Conservation (phyloP, 805 yeast species). For the Middelhovenomyces tepae region DNA sequence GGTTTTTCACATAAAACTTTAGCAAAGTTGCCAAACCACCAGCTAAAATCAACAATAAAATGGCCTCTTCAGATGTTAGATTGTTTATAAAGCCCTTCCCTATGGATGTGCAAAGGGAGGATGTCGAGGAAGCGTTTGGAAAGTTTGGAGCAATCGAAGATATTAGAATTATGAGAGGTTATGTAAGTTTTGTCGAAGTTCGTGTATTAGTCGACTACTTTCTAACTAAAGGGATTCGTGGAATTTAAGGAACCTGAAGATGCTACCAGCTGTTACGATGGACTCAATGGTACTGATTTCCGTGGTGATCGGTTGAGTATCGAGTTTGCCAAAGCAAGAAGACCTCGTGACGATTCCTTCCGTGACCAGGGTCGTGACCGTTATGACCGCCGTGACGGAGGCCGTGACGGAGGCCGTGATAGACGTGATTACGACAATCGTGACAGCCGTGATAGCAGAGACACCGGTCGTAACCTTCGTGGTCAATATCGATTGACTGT, state of each 20-base stretch:
- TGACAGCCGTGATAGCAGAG: no score
- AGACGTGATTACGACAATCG: slow-evolving; percentile 16
- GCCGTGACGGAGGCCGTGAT: slow-evolving; percentile 16
- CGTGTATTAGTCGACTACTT: neutral
- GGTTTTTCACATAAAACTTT: no score
- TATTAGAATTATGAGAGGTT: slow-evolving; percentile 42
- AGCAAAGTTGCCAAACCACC: no score
- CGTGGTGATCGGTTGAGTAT: slow-evolving; percentile 28
- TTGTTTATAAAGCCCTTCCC: slow-evolving; percentile 12
- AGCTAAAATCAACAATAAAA: slow-evolving; percentile 8
- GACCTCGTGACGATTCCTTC: slow-evolving; percentile 17
- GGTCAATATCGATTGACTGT: slow-evolving; percentile 22
- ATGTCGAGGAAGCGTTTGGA: slow-evolving; percentile 40
- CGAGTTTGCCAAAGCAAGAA: slow-evolving; percentile 28
- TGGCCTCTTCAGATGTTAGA: slow-evolving; percentile 11
- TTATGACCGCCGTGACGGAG: slow-evolving; percentile 16
- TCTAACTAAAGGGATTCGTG: slow-evolving; percentile 25
- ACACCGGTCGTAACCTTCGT: no score
- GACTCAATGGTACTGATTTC: slow-evolving; percentile 23
- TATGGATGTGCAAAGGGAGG: slow-evolving; percentile 23
- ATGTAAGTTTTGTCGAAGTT: slow-evolving; percentile 5
- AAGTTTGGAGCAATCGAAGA: slow-evolving; percentile 46
- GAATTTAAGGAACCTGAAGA: slow-evolving; percentile 24
- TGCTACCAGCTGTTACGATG: slow-evolving; percentile 23
- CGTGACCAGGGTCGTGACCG: slow-evolving; percentile 14